These are phyloP conservation scores for Jackrogersella minutella DNA, from an alignment of 495 filamentous ascomycete species.

Conservation along the genomic window DNA sequence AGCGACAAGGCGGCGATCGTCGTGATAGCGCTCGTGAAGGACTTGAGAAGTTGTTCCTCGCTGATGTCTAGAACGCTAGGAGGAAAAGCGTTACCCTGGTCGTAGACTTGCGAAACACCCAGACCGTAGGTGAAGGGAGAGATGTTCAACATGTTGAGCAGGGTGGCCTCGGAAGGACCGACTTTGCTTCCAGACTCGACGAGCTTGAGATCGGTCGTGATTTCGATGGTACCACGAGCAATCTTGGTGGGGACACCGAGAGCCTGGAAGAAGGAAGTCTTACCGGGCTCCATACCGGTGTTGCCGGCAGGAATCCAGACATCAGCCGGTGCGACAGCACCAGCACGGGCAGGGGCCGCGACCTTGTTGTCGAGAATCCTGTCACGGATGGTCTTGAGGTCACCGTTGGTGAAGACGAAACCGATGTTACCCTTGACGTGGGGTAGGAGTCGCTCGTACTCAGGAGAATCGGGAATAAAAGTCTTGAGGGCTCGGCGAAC, in stretches of 20 bases:
- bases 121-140: constrained; percentile 99
- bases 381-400: constrained; percentile 89
- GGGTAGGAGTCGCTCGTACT: constrained; percentile 96
- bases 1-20: constrained; percentile 92
- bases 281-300: constrained; percentile 99
- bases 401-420: constrained; percentile 98
- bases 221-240: constrained; percentile 99
- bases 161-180: constrained; percentile 96
- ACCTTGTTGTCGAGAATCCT: constrained; percentile 97
- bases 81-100: constrained; percentile 90
- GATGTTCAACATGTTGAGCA: constrained; percentile 99
- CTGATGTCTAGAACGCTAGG: constrained; percentile 87
- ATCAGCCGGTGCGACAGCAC: constrained; percentile 90
- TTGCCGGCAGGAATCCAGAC: constrained; percentile 95
- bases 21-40: constrained; percentile 80
- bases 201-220: constrained; percentile 96
- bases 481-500: constrained; percentile 97
- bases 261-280: constrained; percentile 99
- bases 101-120: constrained; percentile 94
- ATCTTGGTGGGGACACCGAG: constrained; percentile 99
- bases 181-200: constrained; percentile 93
- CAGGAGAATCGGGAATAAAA: constrained; percentile 87
- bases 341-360: constrained; percentile 94
- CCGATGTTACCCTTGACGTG: constrained; percentile 97
- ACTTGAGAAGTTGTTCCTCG: constrained; percentile 87